phyloP scores from a whole-genome alignment of 2,329 filamentous ascomycete species.

The Paracamarosporium sp. region DNA sequence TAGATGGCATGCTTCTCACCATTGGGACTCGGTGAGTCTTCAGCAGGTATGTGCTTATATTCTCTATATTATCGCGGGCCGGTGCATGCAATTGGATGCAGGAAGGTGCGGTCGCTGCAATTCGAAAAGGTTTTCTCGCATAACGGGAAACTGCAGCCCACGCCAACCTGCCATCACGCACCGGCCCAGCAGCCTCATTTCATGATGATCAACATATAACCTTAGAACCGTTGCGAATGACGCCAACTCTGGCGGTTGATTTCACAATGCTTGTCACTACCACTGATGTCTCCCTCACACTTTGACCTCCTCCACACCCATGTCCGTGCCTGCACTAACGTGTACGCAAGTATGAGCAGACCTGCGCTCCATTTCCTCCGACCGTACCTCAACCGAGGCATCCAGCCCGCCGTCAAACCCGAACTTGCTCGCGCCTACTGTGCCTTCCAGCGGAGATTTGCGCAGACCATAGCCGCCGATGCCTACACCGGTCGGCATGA shows the following conservation, averaged over 20 bases:
- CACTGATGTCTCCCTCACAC: constrained; percentile 35
- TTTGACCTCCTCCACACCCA: background rate
- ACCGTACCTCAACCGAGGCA: constrained; percentile 59
- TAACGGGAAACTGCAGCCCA: background rate
- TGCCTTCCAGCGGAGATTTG: constrained; percentile 43
- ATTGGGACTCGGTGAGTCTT: constrained; percentile 1
- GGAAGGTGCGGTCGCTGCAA: background rate
- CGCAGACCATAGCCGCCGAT: constrained; percentile 25
- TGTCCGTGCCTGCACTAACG: constrained; percentile 47
- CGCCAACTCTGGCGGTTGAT: constrained; percentile 60
- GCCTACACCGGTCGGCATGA: constrained; percentile 44
- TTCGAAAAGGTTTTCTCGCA: constrained; percentile 1
- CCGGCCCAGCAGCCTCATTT: background rate
- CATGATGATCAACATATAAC: constrained; percentile 48
- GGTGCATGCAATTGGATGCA: background rate
- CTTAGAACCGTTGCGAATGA: constrained; percentile 73
- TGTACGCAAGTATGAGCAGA: constrained; percentile 52
- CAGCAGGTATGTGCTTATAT: background rate
- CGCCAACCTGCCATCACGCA: background rate
- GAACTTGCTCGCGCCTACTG: constrained; percentile 61
- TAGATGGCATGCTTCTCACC: background rate
- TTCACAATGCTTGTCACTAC: constrained; percentile 47
- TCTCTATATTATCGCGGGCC: background rate
- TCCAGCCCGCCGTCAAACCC: constrained; percentile 43
- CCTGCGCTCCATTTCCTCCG: constrained; percentile 61